Evolutionary conservation across 2,329 filamentous ascomycete species (phyloP), one percentile per base, ranked within the genome.

Genomic region (Claviceps arundinis): DNA sequence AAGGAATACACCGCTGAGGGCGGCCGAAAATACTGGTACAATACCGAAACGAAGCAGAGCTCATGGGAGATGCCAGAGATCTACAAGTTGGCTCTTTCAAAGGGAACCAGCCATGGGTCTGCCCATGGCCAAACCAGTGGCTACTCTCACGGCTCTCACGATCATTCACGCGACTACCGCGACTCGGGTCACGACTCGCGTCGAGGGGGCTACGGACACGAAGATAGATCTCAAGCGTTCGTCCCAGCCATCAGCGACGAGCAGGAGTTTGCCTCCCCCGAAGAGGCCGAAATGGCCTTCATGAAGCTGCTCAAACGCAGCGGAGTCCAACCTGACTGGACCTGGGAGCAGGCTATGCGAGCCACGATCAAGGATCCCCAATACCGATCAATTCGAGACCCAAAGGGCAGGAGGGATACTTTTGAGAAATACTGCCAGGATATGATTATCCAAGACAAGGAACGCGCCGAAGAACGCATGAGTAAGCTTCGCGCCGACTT

Each of bases 341-440:
- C 81, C 0, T 98, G 91, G 90, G 84, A 93, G 59, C 87, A 95
- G 67, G 82, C 89, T 2, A 83, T 98, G 71, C 85, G 86, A 50
- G 81, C 82, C 19, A 87, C 88, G 17, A 89, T 94, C 59, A 91
- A 87, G 62, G 93, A 98, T 59, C 82, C 89, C 46, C 89, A 96
- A 62, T 97, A 93, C 67, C 86, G 91, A 56, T 87, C 93, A 19
- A 82, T 98, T 59, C 93, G 91, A 62, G 89, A 96, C 61, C 89
- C 93, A 5, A 89, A 85, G 68, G 90, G 95, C 64, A 83, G 93
- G 59, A 93, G 89, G 68, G 77, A 83, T 58, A 88, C 89, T 17
- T 98, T 96, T 68, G 88, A 95, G 71, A 95, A 95, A 71, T 98
- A 93, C 73, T 89, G 88, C 65, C 78, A 89, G 61, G 89, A 97